phyloP scores from a whole-genome alignment of 208 protist species.

The Naegleria fowleri region DNA sequence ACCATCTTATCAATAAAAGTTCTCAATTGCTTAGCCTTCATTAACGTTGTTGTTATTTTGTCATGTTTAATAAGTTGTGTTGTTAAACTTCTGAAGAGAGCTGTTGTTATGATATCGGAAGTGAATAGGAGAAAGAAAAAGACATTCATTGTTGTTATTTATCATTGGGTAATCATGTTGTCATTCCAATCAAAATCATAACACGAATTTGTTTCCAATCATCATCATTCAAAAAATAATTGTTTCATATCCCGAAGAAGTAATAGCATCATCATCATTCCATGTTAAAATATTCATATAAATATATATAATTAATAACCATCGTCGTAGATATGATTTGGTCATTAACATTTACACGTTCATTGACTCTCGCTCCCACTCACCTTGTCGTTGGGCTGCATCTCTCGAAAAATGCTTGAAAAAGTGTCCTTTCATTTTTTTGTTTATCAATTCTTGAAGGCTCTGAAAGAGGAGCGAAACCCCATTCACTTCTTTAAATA shows the following conservation, averaged over 20 bases:
- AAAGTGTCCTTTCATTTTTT: slow-evolving; percentile 1
- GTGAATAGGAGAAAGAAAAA: too few relatives aligned
- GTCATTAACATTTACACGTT: background rate
- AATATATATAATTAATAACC: background rate
- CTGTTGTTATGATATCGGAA: too few relatives aligned
- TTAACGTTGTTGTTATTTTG: slow-evolving; percentile 20
- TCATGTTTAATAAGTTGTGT: slow-evolving; percentile 16
- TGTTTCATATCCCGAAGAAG: too few relatives aligned
- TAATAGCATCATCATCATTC: background rate
- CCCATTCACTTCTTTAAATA: too few relatives aligned
- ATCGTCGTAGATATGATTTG: too few relatives aligned
- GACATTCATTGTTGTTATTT: too few relatives aligned
- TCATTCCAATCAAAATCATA: too few relatives aligned
- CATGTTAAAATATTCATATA: background rate
- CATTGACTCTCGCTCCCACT: background rate
- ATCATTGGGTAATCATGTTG: too few relatives aligned
- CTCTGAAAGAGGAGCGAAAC: too few relatives aligned
- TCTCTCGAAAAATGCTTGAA: background rate
- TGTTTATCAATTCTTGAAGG: background rate
- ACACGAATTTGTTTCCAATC: too few relatives aligned
- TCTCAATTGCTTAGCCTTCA: slow-evolving; percentile 22
- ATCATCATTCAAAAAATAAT: too few relatives aligned
- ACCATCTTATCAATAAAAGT: slow-evolving; percentile 18
- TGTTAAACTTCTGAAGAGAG: background rate
- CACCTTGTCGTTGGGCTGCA: background rate